A percentile compares a stretch with the other conserved stretches of the same genome.
Conservation (phyloP, 345 rosid genomes). For the Lepidium aucheri region DNA sequence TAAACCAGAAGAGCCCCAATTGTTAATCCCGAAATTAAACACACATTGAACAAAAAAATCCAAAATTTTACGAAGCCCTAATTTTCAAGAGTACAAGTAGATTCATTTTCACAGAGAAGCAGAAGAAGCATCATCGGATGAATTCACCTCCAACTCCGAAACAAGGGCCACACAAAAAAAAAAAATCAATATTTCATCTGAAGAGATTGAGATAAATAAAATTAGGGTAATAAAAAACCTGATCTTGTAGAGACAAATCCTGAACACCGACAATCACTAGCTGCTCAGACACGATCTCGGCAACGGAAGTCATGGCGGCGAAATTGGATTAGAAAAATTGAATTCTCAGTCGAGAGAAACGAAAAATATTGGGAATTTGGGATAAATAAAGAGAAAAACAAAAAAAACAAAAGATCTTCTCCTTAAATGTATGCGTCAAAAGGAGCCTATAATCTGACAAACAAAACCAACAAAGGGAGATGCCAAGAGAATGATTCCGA, state of each 20-base stretch:
- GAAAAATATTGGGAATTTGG: background rate
- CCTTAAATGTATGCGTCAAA: background rate
- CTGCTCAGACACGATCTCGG: slow-evolving; percentile 27
- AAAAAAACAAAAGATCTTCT: background rate
- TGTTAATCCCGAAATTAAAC: background rate
- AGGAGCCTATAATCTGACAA: background rate
- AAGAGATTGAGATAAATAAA: background rate
- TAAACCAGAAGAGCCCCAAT: background rate
- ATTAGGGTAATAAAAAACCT: slow-evolving; percentile 19
- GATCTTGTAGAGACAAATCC: slow-evolving; percentile 20
- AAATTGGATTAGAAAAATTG: background rate
- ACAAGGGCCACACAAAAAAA: background rate
- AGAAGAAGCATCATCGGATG: background rate
- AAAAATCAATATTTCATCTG: background rate
- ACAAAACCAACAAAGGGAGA: background rate
- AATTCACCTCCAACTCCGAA: background rate
- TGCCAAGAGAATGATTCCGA: slow-evolving; percentile 22
- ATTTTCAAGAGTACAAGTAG: background rate
- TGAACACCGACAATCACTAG: slow-evolving; percentile 14
- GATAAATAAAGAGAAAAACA: too few relatives aligned
- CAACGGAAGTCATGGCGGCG: slow-evolving; percentile 29
- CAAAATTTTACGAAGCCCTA: background rate
- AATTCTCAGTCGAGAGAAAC: background rate
- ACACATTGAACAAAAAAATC: background rate
- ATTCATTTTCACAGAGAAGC: background rate